phyloP scores from a whole-genome alignment of 331 rosid genomes.

The Rhamnella rubrinervis region DNA sequence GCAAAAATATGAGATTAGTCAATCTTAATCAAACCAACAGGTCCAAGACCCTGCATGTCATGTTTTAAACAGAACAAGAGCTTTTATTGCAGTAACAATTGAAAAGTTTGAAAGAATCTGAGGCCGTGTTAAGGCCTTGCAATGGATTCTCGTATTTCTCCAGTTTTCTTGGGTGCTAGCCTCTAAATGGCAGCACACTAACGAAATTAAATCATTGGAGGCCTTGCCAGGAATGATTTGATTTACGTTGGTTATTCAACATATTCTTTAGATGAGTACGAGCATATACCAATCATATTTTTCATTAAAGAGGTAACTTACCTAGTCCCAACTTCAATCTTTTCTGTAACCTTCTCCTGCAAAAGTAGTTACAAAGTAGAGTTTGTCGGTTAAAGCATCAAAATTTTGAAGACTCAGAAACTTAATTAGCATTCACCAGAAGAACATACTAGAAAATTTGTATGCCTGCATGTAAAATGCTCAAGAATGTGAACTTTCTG shows the following conservation, averaged over 20 bases:
- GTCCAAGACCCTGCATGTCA: no score
- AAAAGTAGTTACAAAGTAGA: background rate
- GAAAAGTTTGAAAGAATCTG: no score
- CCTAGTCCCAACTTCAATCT: constrained; percentile 16
- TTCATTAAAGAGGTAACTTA: constrained; percentile 1
- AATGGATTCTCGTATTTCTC: no score
- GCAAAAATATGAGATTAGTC: constrained; percentile 18
- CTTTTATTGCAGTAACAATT: no score
- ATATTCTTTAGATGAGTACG: background rate
- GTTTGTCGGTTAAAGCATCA: background rate
- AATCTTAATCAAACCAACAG: background rate
- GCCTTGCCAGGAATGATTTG: background rate
- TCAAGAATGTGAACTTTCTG: no score
- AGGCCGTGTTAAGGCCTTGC: no score
- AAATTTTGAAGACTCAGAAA: background rate
- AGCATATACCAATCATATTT: background rate
- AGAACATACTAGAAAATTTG: no score
- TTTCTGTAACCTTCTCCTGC: background rate
- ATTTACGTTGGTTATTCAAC: background rate
- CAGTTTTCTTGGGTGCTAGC: no score
- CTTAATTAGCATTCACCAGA: background rate
- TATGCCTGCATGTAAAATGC: no score
- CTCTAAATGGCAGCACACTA: no score
- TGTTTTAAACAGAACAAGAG: no score
- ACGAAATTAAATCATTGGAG: no score